Evolutionary conservation across 1,139 yeast species (phyloP), one percentile per base, ranked within the genome.

Genomic region (Yamadazyma jaroonii): DNA sequence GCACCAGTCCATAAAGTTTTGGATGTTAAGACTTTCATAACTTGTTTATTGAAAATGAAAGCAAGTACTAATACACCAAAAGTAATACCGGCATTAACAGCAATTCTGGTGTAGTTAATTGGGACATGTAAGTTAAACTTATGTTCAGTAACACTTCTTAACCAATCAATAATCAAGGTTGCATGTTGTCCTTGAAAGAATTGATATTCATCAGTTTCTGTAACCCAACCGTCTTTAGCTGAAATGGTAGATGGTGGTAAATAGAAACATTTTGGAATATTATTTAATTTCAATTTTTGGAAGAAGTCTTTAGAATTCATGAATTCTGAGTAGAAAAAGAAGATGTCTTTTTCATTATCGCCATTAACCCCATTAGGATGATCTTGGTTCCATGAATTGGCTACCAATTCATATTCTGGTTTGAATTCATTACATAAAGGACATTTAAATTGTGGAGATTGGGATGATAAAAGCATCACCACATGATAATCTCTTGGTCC

Each of bases 291-390:
- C 56, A 81, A 67, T 32, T 57, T 57, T 53, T 67, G 71, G 69
- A 84, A 88, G 48, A 72, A 71, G 39, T 65, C 67, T 46, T 71
- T 67, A 31, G 78, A 67, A 31, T 77, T 77, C 37, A 72, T 62
- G 53, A 86, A 81, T 53, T 90, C 96, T 7, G 95, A 79, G 38
- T 72, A 66, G 22, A 86, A 84, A 58, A 92, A 87, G 62, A 76
- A 81, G 27, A 90, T 62, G 47, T 68, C 63, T 13, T 64, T 65
- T 11, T 47, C 56, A 32, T 51, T 59, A 31, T 50, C 54, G 5
- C 47, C 44, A 14, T 47, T 40, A 23, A 63, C 36, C 23, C 72
- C 67, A 37, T 60, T 42, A 36, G 72, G 70, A 56, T 71, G 64
- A 49, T 65, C 64, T 42, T 61, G 54, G 51, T 73, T 81, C 54